Percentiles rank a stretch among this genome's conserved stretches.
phyloP scores from a whole-genome alignment of 192 early-diverging fungal genomes.

The Gorgonomyces haynaldii region DNA sequence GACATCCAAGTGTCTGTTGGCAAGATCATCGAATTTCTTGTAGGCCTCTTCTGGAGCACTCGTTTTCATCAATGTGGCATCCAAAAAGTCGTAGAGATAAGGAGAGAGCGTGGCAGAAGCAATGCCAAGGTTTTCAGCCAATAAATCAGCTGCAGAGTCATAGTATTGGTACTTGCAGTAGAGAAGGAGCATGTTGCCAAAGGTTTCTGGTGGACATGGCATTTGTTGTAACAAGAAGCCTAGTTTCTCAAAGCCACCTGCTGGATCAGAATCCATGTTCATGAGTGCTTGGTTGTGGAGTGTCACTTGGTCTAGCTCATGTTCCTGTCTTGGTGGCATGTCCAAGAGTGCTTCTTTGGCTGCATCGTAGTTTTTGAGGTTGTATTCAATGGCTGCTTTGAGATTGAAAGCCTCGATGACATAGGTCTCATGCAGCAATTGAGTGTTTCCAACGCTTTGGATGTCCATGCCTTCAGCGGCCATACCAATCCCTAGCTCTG shows the following conservation, averaged over 20 bases:
- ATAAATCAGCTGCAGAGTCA: conserved; percentile 46
- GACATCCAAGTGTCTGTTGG: conserved; percentile 40
- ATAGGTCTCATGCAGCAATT: conserved; percentile 47
- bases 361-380: conserved; percentile 48
- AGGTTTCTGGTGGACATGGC: conserved; percentile 47
- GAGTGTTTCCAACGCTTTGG: conserved; percentile 48
- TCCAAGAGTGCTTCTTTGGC: conserved; percentile 51
- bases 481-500: conserved; percentile 55
- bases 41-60: conserved; percentile 51
- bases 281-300: conserved; percentile 50
- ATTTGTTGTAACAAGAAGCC: conserved; percentile 44
- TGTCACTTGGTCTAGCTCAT: conserved; percentile 52
- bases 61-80: conserved; percentile 40
- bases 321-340: conserved; percentile 53
- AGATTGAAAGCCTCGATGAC: conserved; percentile 54
- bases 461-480: conserved; percentile 55
- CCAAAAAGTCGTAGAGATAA: conserved; percentile 44
- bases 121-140: conserved; percentile 39
- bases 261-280: conserved; percentile 53
- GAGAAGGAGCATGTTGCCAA: conserved; percentile 47
- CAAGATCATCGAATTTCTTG: conserved; percentile 50
- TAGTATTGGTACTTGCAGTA: conserved; percentile 50
- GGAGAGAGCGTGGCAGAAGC: conserved; percentile 17
- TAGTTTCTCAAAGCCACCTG: conserved; percentile 48
- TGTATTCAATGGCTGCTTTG: conserved; percentile 56